phyloP scores from a whole-genome alignment of 2,329 filamentous ascomycete species.

The Drechslerella dactyloides region DNA sequence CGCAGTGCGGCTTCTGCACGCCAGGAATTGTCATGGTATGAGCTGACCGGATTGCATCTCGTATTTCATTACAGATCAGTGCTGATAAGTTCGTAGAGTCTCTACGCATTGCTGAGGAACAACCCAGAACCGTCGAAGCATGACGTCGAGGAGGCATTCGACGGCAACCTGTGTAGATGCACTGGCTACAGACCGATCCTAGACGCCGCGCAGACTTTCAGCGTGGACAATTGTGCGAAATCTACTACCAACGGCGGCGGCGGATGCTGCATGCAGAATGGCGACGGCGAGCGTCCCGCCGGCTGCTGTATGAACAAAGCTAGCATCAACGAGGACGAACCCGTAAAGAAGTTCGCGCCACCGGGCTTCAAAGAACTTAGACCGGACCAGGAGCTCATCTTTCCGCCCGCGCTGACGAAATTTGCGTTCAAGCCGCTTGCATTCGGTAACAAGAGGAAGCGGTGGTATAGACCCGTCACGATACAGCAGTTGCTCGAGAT shows the following conservation, averaged over 20 bases:
- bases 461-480: conserved; percentile 89
- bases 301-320: conserved; percentile 74
- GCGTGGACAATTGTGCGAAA: conserved; percentile 66
- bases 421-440: conserved; percentile 80
- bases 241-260: conserved; percentile 66
- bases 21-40: conserved; percentile 89
- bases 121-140: conserved; percentile 76
- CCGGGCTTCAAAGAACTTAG: conserved; percentile 95
- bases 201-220: conserved; percentile 91
- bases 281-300: conserved; percentile 60
- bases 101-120: conserved; percentile 91
- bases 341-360: conserved; percentile 73
- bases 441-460: conserved; percentile 93
- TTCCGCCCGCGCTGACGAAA: conserved; percentile 82
- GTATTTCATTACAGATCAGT: background rate
- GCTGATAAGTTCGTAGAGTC: conserved; percentile 64
- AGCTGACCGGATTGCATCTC: background rate
- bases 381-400: conserved; percentile 92
- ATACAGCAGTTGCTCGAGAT: conserved; percentile 88
- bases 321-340: conserved; percentile 58
- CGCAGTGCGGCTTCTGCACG: conserved; percentile 94
- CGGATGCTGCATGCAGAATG: conserved; percentile 74
- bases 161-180: conserved; percentile 93
- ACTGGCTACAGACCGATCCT: conserved; percentile 94
- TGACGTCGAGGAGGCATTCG: conserved; percentile 93